A percentile compares a stretch with the other conserved stretches of the same genome.
phyloP scores from a whole-genome alignment of 179 eudicot species.

The Camellia oleifera region DNA sequence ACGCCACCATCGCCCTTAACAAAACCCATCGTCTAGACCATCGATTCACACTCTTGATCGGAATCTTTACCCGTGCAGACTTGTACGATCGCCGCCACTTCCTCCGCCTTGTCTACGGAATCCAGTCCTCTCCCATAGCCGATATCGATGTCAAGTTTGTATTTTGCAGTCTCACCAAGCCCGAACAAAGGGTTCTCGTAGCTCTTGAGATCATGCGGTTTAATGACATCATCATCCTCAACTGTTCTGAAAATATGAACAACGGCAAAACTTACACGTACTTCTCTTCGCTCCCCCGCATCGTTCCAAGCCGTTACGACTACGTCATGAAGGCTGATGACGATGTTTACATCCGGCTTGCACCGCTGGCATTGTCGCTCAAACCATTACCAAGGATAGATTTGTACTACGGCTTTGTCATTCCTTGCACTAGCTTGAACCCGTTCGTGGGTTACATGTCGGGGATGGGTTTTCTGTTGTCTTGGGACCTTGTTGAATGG shows the following conservation, averaged over 20 bases:
- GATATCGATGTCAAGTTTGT: conserved; percentile 72
- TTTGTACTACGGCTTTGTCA: conserved; percentile 74
- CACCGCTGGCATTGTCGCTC: conserved; percentile 53
- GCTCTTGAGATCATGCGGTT: conserved; percentile 75
- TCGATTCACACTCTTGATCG: conserved; percentile 37
- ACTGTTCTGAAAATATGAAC: conserved; percentile 83
- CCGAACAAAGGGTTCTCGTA: conserved; percentile 58
- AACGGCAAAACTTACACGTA: conserved; percentile 78
- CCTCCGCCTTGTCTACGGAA: conserved; percentile 73
- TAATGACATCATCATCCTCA: conserved; percentile 74
- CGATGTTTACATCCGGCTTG: conserved; percentile 59
- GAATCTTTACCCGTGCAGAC: conserved; percentile 74
- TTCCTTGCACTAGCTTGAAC: conserved; percentile 82
- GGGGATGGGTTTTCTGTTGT: conserved; percentile 84
- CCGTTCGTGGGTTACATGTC: conserved; percentile 78
- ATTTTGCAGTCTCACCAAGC: conserved; percentile 79
- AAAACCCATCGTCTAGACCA: background rate
- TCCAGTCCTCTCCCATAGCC: conserved; percentile 49
- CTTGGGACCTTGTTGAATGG: conserved; percentile 91
- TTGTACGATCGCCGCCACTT: conserved; percentile 64
- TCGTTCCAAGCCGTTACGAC: conserved; percentile 57
- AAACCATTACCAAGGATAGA: conserved; percentile 63
- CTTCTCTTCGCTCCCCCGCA: conserved; percentile 53
- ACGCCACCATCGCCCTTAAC: background rate
- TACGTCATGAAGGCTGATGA: conserved; percentile 88